Evolutionary conservation across 2,329 filamentous ascomycete genomes (phyloP), one percentile per base, ranked within the genome.

Genomic region (Penicillium sp.): DNA sequence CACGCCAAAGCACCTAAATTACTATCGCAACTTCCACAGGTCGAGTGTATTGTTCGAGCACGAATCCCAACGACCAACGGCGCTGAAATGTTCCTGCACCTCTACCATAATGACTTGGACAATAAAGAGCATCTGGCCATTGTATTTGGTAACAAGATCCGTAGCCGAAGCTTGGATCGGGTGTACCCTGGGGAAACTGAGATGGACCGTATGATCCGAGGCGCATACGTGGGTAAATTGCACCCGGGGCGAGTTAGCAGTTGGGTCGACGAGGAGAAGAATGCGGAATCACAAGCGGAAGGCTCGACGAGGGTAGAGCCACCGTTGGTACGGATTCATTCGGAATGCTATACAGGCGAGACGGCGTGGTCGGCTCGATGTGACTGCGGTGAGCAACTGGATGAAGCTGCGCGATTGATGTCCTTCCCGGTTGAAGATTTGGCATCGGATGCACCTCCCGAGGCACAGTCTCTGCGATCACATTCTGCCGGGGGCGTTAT

Each of bases 311-410:
- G 54, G 24, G 50, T 61, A 18, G 66, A 73, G 53, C 70, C 88
- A 1, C 91, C 94, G 0, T 79, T 99, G 34, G 93, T 99, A 43
- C 85, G 94, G 53, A 99, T 99, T 69, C 94, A 99, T 74, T 96
- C 91, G 3, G 94, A 99, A 75, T 99, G 94, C 77, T 99, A 99
- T 75, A 99, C 94, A 0, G 94, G 94, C 55, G 94, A 99, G 79
- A 99, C 94, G 1, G 94, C 95, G 1, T 97, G 94, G 94, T 97
- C 92, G 7, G 93, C 94, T 31, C 87, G 94, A 24, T 99, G 94
- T 77, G 94, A 99, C 76, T 99, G 94, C 72, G 94, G 94, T 52
- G 94, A 99, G 76, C 94, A 99, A 73, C 83, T 99, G 2, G 94
- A 99, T 72, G 94, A 99, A 77, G 94, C 94, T 1, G 94, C 93